Evolutionary conservation across 805 yeast species (phyloP), one percentile per base, ranked within the genome.

Genomic region (Metschnikowia lunata): DNA sequence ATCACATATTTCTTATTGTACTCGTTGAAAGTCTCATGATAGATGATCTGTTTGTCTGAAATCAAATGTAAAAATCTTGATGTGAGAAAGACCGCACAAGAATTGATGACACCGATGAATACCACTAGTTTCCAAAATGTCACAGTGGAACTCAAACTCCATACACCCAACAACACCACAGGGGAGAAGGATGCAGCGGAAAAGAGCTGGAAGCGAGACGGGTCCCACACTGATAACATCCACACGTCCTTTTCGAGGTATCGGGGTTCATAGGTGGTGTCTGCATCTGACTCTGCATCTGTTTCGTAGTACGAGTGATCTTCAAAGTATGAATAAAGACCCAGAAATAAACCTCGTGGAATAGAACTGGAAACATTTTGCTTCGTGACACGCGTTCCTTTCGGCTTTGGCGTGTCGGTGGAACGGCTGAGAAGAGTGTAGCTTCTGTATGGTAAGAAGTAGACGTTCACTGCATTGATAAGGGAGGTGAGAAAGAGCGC

Each of bases 201-300:
- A 38, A 68, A 63, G 6, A 83, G 65, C 29, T 72, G 72, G 57
- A 83, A 81, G 49, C 69, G 69, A 0, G 83, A 73, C 0, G 91
- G 91, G 35, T 71, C 68, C 95, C 95, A 85, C 39, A 83, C 75
- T 14, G 63, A 65, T 34, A 85, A 59, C 45, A 78, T 75, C 79
- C 84, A 83, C 30, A 73, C 72, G 15, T 65, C 64, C 27, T 67
- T 64, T 28, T 67, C 55, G 9, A 49, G 41, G 27, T 39, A 37
- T 23, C 48, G 42, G 11, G 48, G 49, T 6, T 60, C 62, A 39
- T 49, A 50, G 15, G 57, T 50, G 18, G 56, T 56, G 27, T 61
- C 60, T 12, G 52, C 59, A 13, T 60, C 56, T 27, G 52, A 54
- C 14, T 47, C 49, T 10, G 4, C 31, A 45, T 53, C 54, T 10